These are phyloP conservation scores for Penicillium occitanis DNA, from an alignment of 2,329 filamentous ascomycete genomes.

Conservation along the genomic window DNA sequence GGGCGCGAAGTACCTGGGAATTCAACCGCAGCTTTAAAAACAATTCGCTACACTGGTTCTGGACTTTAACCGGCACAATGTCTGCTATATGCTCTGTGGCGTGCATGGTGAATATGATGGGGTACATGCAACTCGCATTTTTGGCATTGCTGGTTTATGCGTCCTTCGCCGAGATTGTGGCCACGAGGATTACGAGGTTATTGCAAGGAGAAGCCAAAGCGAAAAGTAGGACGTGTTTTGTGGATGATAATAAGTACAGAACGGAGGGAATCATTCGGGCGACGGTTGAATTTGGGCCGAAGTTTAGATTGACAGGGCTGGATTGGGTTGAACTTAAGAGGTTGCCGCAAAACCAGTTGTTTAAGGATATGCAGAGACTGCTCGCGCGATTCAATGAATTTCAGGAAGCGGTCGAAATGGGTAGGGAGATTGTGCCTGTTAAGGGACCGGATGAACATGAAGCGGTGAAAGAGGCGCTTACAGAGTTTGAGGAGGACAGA, in stretches of 20 bases:
- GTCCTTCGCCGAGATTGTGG: conserved; percentile 32
- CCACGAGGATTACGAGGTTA: conserved; percentile 29
- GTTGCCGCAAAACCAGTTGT: conserved; percentile 26
- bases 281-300: conserved; percentile 24
- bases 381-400: conserved; percentile 23
- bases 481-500: background rate
- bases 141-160: conserved; percentile 31
- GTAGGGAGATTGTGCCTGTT: background rate
- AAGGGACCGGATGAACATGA: background rate
- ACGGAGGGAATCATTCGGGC: conserved; percentile 26
- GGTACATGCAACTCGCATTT: conserved; percentile 33
- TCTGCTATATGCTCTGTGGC: conserved; percentile 33
- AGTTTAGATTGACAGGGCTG: conserved; percentile 25
- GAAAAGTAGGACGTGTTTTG: conserved; percentile 5
- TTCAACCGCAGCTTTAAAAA: conserved; percentile 25
- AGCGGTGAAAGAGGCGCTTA: conserved; percentile 3
- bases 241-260: conserved; percentile 22
- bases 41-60: conserved; percentile 32
- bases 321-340: conserved; percentile 29
- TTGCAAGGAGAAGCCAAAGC: conserved; percentile 27
- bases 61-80: conserved; percentile 31
- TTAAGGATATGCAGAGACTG: conserved; percentile 27
- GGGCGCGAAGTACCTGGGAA: conserved; percentile 34
- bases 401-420: conserved; percentile 22
- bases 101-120: conserved; percentile 38